These are phyloP conservation scores for Acorus gramineus DNA, from an alignment of 106 monocot species.

Conservation along the genomic window DNA sequence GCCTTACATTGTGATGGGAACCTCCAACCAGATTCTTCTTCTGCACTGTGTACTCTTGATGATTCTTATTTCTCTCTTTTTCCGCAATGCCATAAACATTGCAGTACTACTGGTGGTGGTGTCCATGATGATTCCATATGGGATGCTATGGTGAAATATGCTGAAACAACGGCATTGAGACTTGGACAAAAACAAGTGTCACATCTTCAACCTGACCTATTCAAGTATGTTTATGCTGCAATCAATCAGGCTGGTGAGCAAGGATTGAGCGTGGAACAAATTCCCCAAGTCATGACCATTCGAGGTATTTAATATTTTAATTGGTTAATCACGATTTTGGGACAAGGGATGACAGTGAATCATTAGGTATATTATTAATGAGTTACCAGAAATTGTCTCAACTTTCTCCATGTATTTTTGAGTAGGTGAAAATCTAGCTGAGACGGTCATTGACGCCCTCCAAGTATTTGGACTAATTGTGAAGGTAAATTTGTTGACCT, in stretches of 20 bases:
- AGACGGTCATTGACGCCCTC: slow-evolving; percentile 46
- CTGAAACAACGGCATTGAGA: slow-evolving; percentile 17
- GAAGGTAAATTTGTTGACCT: slow-evolving; percentile 36
- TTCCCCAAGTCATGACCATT: slow-evolving; percentile 20
- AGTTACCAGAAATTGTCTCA: no score
- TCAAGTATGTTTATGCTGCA: slow-evolving; percentile 35
- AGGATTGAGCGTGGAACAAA: slow-evolving; percentile 67
- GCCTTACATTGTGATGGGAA: slow-evolving; percentile 5
- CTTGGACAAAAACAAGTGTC: slow-evolving; percentile 3
- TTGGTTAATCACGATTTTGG: background rate
- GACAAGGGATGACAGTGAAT: background rate
- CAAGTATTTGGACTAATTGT: slow-evolving; percentile 42
- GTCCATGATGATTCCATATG: slow-evolving; percentile 22
- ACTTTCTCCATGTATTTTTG: background rate
- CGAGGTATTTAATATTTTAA: slow-evolving; percentile 33
- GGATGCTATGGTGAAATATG: slow-evolving; percentile 46
- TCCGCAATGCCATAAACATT: background rate
- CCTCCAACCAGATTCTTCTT: slow-evolving; percentile 1
- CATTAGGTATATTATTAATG: no score
- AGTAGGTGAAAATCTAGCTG: slow-evolving; percentile 26
- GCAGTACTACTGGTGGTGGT: background rate
- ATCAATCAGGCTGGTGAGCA: slow-evolving; percentile 65
- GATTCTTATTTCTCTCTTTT: background rate
- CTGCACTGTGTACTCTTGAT: slow-evolving; percentile 1
- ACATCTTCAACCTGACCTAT: slow-evolving; percentile 32